Percentiles rank a stretch among this genome's conserved stretches.
These are phyloP conservation scores for Trypanosoma brucei DNA, from an alignment of 208 protist genomes.

Conservation along the genomic window DNA sequence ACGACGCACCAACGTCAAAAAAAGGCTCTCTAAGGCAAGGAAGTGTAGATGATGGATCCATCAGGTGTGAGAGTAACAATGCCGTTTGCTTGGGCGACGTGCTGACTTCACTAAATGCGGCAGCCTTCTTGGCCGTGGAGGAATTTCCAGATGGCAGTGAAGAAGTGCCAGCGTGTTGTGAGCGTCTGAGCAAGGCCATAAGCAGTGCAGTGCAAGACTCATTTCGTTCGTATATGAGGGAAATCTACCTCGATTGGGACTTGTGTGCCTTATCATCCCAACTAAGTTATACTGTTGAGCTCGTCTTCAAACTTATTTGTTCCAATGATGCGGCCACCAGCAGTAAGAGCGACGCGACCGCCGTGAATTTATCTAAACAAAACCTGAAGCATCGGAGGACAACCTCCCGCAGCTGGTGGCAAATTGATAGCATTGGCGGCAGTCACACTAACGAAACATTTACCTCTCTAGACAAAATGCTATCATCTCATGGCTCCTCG, in stretches of 20 bases:
- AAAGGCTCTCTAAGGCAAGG: neutral
- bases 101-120: constrained; percentile 9
- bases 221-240: constrained; percentile 47
- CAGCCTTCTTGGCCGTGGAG: neutral
- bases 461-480: constrained; percentile 53
- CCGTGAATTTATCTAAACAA: neutral
- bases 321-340: neutral
- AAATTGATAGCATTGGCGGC: constrained; percentile 30
- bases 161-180: constrained; percentile 14
- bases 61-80: neutral
- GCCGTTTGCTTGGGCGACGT: constrained; percentile 10
- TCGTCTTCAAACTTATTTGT: constrained; percentile 39
- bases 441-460: constrained; percentile 22
- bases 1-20: too few species aligned
- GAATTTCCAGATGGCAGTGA: constrained; percentile 13
- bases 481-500: constrained; percentile 46
- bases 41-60: neutral
- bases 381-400: neutral
- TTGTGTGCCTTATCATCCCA: constrained; percentile 74
- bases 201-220: constrained; percentile 28
- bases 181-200: constrained; percentile 13
- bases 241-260: constrained; percentile 63
- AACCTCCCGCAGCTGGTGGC: neutral
- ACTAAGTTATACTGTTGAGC: constrained; percentile 78
- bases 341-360: neutral